Conservation (phyloP, 441 rosid genomes). For the Dalechampia spathulata region DNA sequence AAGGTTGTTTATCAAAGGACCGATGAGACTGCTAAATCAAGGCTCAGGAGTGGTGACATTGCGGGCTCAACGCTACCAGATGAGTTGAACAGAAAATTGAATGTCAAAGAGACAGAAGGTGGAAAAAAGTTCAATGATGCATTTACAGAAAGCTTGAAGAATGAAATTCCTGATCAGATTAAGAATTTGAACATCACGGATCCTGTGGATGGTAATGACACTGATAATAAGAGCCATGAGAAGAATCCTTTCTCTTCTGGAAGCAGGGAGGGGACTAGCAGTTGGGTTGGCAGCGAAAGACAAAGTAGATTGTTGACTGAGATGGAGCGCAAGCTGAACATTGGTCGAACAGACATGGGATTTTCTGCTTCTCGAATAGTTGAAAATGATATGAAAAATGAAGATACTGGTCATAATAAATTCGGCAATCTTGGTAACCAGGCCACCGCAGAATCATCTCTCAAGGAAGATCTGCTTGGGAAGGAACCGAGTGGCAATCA, state of each 20-base stretch:
- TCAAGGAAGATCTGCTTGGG: slow-evolving; percentile 27
- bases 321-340: slow-evolving; percentile 48
- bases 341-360: slow-evolving; percentile 23
- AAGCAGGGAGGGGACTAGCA: slow-evolving; percentile 17
- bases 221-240: slow-evolving; percentile 12
- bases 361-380: slow-evolving; percentile 23
- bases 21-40: too few relatives aligned
- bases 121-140: slow-evolving; percentile 13
- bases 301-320: slow-evolving; percentile 40
- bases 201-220: slow-evolving; percentile 12
- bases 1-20: slow-evolving; percentile 14
- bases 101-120: slow-evolving; percentile 21
- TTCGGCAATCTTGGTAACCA: slow-evolving; percentile 17
- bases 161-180: slow-evolving; percentile 37
- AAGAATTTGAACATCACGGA: slow-evolving; percentile 44
- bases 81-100: slow-evolving; percentile 48
- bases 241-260: slow-evolving; percentile 19
- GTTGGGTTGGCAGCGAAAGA: slow-evolving; percentile 27
- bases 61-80: slow-evolving; percentile 34
- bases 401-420: slow-evolving; percentile 20
- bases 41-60: too few relatives aligned
- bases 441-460: slow-evolving; percentile 25
- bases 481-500: slow-evolving; percentile 21
- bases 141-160: slow-evolving; percentile 20
- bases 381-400: slow-evolving; percentile 24